Percentiles rank a stretch among this genome's conserved stretches.
phyloP scores from a whole-genome alignment of 129 eudicot species.

The Tanacetum coccineum region DNA sequence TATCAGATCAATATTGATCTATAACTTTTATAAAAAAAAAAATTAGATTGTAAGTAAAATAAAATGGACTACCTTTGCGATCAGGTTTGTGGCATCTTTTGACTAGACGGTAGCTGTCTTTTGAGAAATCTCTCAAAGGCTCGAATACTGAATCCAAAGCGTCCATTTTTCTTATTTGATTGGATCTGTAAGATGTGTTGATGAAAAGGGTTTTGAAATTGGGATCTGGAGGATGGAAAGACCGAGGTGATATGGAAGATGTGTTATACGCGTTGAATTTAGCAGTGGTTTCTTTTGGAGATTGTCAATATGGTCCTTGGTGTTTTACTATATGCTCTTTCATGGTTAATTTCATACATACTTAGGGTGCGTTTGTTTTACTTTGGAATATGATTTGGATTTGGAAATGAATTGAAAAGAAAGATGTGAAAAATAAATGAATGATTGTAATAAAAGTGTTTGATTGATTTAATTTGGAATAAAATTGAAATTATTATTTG shows the following conservation, averaged over 20 bases:
- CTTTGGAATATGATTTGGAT: too few relatives aligned
- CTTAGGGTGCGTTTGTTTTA: too few relatives aligned
- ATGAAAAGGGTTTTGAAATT: neutral
- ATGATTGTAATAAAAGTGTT: too few relatives aligned
- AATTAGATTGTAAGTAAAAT: neutral
- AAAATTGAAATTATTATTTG: too few relatives aligned
- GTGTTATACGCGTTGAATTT: constrained; percentile 28
- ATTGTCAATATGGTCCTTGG: too few relatives aligned
- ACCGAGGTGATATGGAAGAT: neutral
- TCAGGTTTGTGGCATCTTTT: constrained; percentile 95
- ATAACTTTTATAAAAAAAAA: neutral
- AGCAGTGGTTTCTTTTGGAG: neutral
- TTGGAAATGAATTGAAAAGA: too few relatives aligned
- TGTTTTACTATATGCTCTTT: too few relatives aligned
- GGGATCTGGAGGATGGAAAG: constrained; percentile 4
- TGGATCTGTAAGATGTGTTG: neutral
- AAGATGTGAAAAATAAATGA: too few relatives aligned
- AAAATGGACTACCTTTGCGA: constrained; percentile 58
- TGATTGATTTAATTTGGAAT: too few relatives aligned
- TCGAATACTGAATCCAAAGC: constrained; percentile 80
- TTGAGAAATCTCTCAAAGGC: constrained; percentile 85
- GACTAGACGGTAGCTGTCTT: constrained; percentile 86
- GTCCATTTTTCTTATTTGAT: constrained; percentile 37
- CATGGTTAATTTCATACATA: too few relatives aligned
- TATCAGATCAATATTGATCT: constrained; percentile 9